Base-by-base conservation (phyloP, 495 filamentous ascomycete species). In the Penicillium odoratum region DNA sequence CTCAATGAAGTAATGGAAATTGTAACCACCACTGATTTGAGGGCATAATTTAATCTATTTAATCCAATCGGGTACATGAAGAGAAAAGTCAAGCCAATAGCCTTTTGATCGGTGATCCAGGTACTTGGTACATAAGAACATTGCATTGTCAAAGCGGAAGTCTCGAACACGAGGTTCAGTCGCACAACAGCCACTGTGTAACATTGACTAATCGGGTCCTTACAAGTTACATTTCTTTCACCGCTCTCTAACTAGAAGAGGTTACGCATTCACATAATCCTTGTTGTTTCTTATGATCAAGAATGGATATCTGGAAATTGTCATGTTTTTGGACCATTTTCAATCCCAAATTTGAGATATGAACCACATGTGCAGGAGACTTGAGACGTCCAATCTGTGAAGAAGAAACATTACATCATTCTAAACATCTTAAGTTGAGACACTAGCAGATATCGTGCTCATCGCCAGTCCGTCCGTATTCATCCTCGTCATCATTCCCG, bases 401-500 rank as follows among this genome's bases (percentile, higher is more conserved):
- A 40, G 13, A 5, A 40, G 38, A 40, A 9, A 36, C 33, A 36
- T 13, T 9, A 21, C 21, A 21, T 21, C 21, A 21, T 21, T 21
- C 1, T 21, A 21, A 1, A 21, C 21, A 21, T 21, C 21, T 21
- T 21, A 21, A 21, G 21, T 21, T 21, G 21, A 9, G 8, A 36
- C 33, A 5, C 28, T 31, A 48, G 4, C 26, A 48, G 46, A 48
- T 31, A 48, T 48, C 46, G 11, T 31, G 46, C 46, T 48, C 46
- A 30, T 48, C 46, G 0, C 46, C 46, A 3, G 46, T 48, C 9
- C 10, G 7, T 21, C 26, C 44, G 8, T 26, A 15, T 25, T 26
- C 44, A 47, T 47, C 44, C n/a, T 26, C 44, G 11, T 47, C 44
- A 4, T 29, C 44, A 28, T 13, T 15, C 8, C n/a, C 46, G 2